phyloP scores from a whole-genome alignment of 306 rosid species.

The Sicyos edulis region DNA sequence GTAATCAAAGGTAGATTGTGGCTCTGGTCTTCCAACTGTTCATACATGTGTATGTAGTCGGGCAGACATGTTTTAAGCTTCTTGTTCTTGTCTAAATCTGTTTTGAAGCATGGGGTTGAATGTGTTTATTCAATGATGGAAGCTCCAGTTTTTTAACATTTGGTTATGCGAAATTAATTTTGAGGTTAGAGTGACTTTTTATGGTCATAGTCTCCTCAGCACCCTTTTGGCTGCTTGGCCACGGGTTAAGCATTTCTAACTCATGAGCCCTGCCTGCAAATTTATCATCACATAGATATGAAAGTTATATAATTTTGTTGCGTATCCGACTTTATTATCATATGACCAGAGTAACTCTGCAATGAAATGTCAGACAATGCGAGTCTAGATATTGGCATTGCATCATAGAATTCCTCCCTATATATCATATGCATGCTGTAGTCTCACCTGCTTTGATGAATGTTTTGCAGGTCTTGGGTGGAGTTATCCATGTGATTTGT shows the following conservation, averaged over 20 bases:
- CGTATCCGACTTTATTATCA: background rate
- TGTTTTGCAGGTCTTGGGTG: slow-evolving; percentile 79
- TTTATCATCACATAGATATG: background rate
- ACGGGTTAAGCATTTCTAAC: background rate
- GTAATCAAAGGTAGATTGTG: background rate
- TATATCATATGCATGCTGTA: slow-evolving; percentile 10
- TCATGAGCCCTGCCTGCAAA: no score
- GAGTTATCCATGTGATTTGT: slow-evolving; percentile 81
- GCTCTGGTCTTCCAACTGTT: background rate
- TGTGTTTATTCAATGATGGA: slow-evolving; percentile 3
- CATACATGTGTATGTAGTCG: background rate
- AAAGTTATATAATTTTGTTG: background rate
- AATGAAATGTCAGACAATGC: background rate
- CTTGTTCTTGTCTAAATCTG: background rate
- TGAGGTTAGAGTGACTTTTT: background rate
- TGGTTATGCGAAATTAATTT: background rate
- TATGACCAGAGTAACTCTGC: background rate
- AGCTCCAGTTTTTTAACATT: slow-evolving; percentile 1
- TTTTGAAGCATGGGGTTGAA: background rate
- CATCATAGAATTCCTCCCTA: background rate
- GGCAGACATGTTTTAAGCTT: background rate
- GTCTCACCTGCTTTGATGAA: slow-evolving; percentile 26
- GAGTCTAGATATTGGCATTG: background rate
- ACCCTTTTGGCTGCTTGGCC: background rate
- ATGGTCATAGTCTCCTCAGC: background rate